These are phyloP conservation scores for Amylocarpus encephaloides DNA, from an alignment of 2,329 filamentous ascomycete genomes.

Conservation along the genomic window DNA sequence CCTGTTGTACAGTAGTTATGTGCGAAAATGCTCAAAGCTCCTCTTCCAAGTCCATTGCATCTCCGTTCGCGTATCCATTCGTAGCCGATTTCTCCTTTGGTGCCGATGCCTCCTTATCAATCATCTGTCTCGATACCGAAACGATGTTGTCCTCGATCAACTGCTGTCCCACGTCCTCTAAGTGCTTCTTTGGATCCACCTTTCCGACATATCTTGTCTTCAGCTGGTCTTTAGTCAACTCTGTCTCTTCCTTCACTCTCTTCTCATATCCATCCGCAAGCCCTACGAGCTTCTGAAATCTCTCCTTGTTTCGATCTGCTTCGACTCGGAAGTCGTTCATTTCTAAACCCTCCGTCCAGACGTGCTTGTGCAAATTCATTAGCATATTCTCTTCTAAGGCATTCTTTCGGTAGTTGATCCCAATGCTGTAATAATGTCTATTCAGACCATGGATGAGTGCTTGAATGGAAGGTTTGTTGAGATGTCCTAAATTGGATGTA, in stretches of 20 bases:
- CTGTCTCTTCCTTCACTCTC: conserved; percentile 96
- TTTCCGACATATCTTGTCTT: conserved; percentile 99
- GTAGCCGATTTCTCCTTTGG: conserved; percentile 58
- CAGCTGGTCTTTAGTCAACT: conserved; percentile 92
- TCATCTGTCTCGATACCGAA: conserved; percentile 97
- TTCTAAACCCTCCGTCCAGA: conserved; percentile 95
- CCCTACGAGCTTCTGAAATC: conserved; percentile 78
- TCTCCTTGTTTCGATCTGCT: conserved; percentile 77
- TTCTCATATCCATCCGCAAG: conserved; percentile 97
- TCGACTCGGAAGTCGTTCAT: conserved; percentile 94
- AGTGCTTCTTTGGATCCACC: conserved; percentile 97
- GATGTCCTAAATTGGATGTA: conserved; percentile 92
- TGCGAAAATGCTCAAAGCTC: conserved; percentile 38
- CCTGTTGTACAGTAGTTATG: conserved; percentile 35
- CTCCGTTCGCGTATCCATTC: conserved; percentile 37
- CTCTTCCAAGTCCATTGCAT: conserved; percentile 30
- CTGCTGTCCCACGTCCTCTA: conserved; percentile 93
- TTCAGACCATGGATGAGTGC: conserved; percentile 97
- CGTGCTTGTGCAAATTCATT: conserved; percentile 99
- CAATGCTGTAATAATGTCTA: conserved; percentile 98
- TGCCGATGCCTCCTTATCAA: conserved; percentile 96
- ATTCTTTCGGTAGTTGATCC: conserved; percentile 96
- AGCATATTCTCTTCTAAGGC: conserved; percentile 98
- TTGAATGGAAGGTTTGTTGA: conserved; percentile 99
- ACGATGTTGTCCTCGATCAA: conserved; percentile 99